Base-by-base conservation (phyloP, 331 rosid genomes). In the Rosa hybrid region DNA sequence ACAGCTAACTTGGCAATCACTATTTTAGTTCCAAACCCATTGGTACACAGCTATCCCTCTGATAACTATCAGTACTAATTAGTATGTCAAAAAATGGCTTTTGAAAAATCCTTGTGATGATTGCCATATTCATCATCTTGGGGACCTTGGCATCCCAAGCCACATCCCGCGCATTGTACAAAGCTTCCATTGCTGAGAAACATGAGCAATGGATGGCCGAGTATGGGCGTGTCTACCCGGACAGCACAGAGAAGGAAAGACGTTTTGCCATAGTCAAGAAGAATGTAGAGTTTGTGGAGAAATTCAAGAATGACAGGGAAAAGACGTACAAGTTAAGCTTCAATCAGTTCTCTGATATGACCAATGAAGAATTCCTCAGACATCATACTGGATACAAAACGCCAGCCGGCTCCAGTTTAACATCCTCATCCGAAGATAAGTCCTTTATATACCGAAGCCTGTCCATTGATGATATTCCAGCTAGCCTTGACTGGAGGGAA, bases 301-400 rank as follows among this genome's bases (percentile, higher is more conserved):
- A 76, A 3, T 78, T 78, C 78, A 82, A 87, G 57, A 81, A 27
- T 2, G 77, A 51, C 4, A 86, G 45, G 23, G 84, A 86, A 3
- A 75, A 7, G 21, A 81, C 72, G 0, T 83, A 81, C 75, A 71
- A 45, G 59, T 44, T 88, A 21, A 75, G 79, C 3, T 16, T 81
- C 45, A 84, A 90, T 20, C 34, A 4, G 4, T 86, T 65, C 60
- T 72, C 90, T 4, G 82, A 88, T 72, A 68, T 81, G 27, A 84
- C 70, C 2, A 6, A 5, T 7, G 45, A 86, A 77, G 90, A 86
- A 56, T 87, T 86, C 13, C 2, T 80, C 6, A 71, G 76, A 44
- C 68, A 77, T 16, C 46, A 27, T 27, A 63, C 84, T 1, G 90
- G 91, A 25, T 39, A 41, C 53, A 81, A 20, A 46, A 12, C 8